Base-by-base conservation (phyloP, 805 yeast genomes). In the Kuraishia hungarica region DNA sequence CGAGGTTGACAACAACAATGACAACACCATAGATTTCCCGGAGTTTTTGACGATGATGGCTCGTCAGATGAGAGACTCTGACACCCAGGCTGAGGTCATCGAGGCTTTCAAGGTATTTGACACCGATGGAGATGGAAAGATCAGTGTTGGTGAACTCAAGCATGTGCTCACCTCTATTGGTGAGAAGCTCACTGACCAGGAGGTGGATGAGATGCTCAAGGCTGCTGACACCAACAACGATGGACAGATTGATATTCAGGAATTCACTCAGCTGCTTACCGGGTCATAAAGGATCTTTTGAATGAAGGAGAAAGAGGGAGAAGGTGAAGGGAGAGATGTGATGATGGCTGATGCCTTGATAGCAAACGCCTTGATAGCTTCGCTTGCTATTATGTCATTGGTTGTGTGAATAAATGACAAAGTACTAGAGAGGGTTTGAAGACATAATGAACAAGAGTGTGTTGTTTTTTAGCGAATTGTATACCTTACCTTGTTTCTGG, bases 31-130 rank as follows among this genome's bases (percentile, higher is more conserved):
- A 63, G 94, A 87, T 67, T 87, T 87, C 70, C 80, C 89, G 53
- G 94, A 87, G 72, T 87, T 87, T 66, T 76, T 87, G 62, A 89
- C 96, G 43, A 80, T 87, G 79, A 88, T 87, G 96, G 88, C 90
- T 39, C 82, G 94, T 68, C 96, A 94, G 69, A 85, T 94, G 83
- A 94, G 91, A 76, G 97, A 93, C 65, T 91, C 94, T 58, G 99
- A 94, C 71, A 86, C 94, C 43, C 98, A 94, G 74, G 98, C 96
- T 64, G 99, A 94, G 73, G 84, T 94, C 61, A 82, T 93, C 60
- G 99, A 94, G 74, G 99, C 99, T 15, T 94, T 94, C 81, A 93
- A 92, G 75, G 99, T 94, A 47, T 94, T 94, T 68, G 99, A 94
- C 76, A 81, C 86, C 71, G 88, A 94, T 70, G 97, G 97, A 57